Percentiles rank a stretch among this genome's conserved stretches.
phyloP scores from a whole-genome alignment of 495 filamentous ascomycete genomes.

The Chaetomium cochliodes region DNA sequence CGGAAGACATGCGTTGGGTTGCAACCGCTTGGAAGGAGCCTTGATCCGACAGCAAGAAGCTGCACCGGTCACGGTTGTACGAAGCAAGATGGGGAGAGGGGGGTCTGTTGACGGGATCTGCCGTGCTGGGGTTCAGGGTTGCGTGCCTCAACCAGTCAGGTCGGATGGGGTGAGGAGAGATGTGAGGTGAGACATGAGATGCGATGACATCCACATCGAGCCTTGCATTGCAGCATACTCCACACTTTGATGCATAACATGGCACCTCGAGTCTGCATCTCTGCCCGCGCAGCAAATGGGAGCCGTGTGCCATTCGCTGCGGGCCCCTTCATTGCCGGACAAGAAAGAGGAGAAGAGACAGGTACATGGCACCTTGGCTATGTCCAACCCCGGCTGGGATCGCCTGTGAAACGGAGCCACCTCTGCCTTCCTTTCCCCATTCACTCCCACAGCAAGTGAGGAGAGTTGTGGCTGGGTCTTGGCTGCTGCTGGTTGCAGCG shows the following conservation, averaged over 20 bases:
- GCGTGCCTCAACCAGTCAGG: slow-evolving; percentile 16
- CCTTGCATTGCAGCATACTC: slow-evolving; percentile 12
- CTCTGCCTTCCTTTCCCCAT: slow-evolving; percentile 2
- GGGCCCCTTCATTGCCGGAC: slow-evolving; percentile 11
- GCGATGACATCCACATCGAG: slow-evolving; percentile 15
- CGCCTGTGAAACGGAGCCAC: slow-evolving; percentile 16
- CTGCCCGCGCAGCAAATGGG: slow-evolving; percentile 8
- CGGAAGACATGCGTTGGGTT: not conserved
- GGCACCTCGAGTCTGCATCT: slow-evolving; percentile 3
- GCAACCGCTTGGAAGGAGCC: slow-evolving; percentile 10
- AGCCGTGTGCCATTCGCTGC: not conserved
- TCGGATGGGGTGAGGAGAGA: not conserved
- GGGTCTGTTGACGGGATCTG: not conserved
- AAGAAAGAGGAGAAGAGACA: slow-evolving; percentile 14
- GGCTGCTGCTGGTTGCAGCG: slow-evolving; percentile 8
- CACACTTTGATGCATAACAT: slow-evolving; percentile 6
- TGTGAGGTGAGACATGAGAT: slow-evolving; percentile 8
- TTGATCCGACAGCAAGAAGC: slow-evolving; percentile 7
- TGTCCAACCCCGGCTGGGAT: not conserved
- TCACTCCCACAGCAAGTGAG: not conserved
- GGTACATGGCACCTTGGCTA: slow-evolving; percentile 10
- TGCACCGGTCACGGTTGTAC: not conserved
- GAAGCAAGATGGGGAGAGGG: not conserved
- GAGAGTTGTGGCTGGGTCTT: not conserved
- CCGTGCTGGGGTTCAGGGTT: slow-evolving; percentile 9